Evolutionary conservation across 2,329 filamentous ascomycete species (phyloP).

Genomic region (Phaeosphaeria sp.): DNA sequence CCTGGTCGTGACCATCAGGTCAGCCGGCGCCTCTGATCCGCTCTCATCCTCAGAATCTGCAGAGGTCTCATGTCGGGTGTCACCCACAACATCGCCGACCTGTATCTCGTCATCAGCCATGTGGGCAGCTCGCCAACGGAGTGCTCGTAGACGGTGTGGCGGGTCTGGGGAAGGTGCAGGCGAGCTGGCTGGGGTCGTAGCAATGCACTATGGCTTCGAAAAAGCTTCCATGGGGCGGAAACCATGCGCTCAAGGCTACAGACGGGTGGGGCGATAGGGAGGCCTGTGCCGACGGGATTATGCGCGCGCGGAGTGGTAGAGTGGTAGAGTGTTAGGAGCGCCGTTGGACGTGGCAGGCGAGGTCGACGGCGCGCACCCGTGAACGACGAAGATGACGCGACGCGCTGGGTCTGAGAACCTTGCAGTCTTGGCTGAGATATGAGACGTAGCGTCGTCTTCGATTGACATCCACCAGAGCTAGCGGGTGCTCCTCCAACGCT

Average conservation of each 20-base stretch:
- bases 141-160: conserved; percentile 3
- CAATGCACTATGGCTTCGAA: conserved; percentile 1
- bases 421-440: conserved; percentile 9
- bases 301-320: conserved; percentile 10
- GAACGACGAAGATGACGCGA: conserved; percentile 21
- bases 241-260: conserved; percentile 21
- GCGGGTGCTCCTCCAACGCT: conserved; percentile 1
- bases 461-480: conserved; percentile 25
- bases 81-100: conserved; percentile 14
- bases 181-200: conserved; percentile 23
- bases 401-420: conserved; percentile 1
- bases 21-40: conserved; percentile 37
- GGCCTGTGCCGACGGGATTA: conserved; percentile 14
- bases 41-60: conserved; percentile 32
- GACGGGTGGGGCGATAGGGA: conserved; percentile 7
- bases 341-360: conserved; percentile 8
- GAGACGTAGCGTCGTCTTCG: conserved; percentile 36
- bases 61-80: conserved; percentile 18
- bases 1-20: conserved; percentile 49
- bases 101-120: conserved; percentile 19
- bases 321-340: conserved; percentile 32
- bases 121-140: neutral
- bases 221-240: conserved; percentile 8
- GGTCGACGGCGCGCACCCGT: neutral
- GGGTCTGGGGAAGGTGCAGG: conserved; percentile 32